These are phyloP conservation scores for Piper betle DNA, from an alignment of 164 flowering plant genomes.

Conservation along the genomic window DNA sequence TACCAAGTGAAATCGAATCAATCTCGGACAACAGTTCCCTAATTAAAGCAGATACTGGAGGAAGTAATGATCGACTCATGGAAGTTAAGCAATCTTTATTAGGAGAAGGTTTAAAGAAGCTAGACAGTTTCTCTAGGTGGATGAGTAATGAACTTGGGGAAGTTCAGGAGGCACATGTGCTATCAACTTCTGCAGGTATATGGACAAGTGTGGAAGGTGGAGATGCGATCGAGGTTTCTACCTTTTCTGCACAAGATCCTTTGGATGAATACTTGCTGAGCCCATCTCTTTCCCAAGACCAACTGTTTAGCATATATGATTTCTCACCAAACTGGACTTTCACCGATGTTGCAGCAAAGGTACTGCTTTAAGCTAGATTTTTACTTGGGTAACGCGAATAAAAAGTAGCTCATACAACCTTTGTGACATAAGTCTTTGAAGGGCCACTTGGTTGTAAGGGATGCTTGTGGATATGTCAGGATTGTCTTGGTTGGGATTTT, in stretches of 20 bases:
- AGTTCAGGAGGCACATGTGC: conserved; percentile 35
- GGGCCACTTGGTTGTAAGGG: too few relatives aligned
- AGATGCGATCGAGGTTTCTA: conserved; percentile 38
- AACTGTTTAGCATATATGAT: conserved; percentile 80
- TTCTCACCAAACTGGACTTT: conserved; percentile 87
- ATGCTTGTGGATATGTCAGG: too few relatives aligned
- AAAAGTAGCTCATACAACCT: too few relatives aligned
- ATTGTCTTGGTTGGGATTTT: too few relatives aligned
- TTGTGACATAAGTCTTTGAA: too few relatives aligned
- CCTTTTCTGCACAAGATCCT: conserved; percentile 27
- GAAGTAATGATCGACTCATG: conserved; percentile 5
- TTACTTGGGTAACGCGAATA: too few relatives aligned
- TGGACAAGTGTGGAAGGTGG: conserved; percentile 55
- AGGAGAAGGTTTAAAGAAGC: conserved; percentile 36
- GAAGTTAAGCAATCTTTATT: conserved; percentile 19
- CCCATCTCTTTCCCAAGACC: conserved; percentile 82
- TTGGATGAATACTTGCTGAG: conserved; percentile 32
- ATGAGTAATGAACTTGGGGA: conserved; percentile 66
- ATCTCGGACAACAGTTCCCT: conserved; percentile 13
- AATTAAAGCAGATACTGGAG: conserved; percentile 14
- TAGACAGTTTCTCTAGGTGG: conserved; percentile 66
- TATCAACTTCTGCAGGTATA: conserved; percentile 33
- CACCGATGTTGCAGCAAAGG: conserved; percentile 56
- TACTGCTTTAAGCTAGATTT: conserved; percentile 6
- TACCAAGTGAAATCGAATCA: conserved; percentile 18